These are phyloP conservation scores for Scytalidium lignicola DNA, from an alignment of 2,329 filamentous ascomycete species.

Conservation along the genomic window DNA sequence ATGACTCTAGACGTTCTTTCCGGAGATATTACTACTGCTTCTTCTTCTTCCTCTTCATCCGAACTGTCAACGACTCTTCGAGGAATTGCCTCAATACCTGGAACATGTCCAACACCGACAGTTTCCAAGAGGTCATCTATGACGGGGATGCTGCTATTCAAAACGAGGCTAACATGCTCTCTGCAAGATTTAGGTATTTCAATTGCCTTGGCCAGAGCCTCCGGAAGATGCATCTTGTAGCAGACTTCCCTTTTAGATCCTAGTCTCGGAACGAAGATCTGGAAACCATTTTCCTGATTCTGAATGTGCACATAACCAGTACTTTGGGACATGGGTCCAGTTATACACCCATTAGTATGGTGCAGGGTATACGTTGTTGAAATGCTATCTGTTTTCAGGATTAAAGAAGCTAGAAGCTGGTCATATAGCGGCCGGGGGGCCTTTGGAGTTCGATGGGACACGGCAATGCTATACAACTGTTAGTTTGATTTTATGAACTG, in stretches of 20 bases:
- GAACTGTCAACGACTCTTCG: neutral
- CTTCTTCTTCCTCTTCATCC: neutral
- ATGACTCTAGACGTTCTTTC: no score
- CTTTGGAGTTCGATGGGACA: constrained; percentile 8
- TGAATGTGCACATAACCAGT: constrained; percentile 7
- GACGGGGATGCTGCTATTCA: constrained; percentile 1
- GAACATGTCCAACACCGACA: constrained; percentile 5
- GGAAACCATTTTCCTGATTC: constrained; percentile 4
- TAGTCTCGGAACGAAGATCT: constrained; percentile 8
- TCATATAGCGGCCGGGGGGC: neutral
- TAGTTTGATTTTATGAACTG: neutral
- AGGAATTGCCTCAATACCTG: neutral
- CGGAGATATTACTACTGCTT: no score
- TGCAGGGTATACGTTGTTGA: constrained; percentile 5
- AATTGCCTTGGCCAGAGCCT: constrained; percentile 6
- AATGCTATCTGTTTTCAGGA: constrained; percentile 5
- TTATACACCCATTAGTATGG: neutral
- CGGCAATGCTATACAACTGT: constrained; percentile 6
- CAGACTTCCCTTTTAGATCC: constrained; percentile 2
- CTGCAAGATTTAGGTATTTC: constrained; percentile 3
- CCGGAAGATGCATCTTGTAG: constrained; percentile 4
- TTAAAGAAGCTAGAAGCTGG: constrained; percentile 1
- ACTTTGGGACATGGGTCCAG: neutral
- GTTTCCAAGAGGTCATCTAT: constrained; percentile 8
- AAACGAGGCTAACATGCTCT: constrained; percentile 7